Percentiles rank a stretch among this genome's conserved stretches.
These are phyloP conservation scores for Agaricus bisporus DNA, from an alignment of 768 basidiomycete species.

Conservation along the genomic window DNA sequence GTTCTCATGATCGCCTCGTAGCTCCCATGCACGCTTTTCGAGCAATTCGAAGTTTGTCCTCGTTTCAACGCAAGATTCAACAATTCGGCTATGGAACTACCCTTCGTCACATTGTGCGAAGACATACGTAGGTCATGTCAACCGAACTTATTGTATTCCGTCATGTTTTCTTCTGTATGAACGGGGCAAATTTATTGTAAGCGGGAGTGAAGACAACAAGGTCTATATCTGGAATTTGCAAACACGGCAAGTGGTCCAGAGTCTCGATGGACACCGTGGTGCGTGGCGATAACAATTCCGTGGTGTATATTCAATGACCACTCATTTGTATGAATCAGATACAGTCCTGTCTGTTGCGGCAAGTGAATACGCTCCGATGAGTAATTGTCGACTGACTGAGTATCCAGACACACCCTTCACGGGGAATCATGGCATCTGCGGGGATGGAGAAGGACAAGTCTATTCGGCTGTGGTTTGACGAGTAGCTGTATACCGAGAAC, in stretches of 20 bases:
- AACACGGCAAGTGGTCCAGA: slow-evolving; percentile 67
- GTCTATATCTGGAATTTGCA: slow-evolving; percentile 90
- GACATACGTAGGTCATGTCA: slow-evolving; percentile 83
- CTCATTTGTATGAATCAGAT: slow-evolving; percentile 24
- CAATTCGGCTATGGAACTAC: slow-evolving; percentile 91
- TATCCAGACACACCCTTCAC: slow-evolving; percentile 68
- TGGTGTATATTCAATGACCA: not conserved
- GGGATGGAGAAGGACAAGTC: slow-evolving; percentile 84
- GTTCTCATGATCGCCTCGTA: slow-evolving; percentile 21
- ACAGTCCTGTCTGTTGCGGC: slow-evolving; percentile 79
- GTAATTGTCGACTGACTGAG: slow-evolving; percentile 4
- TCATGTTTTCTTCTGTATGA: slow-evolving; percentile 52
- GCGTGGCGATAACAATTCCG: slow-evolving; percentile 7
- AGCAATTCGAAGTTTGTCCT: slow-evolving; percentile 89
- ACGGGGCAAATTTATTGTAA: slow-evolving; percentile 65
- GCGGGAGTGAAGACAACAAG: slow-evolving; percentile 88
- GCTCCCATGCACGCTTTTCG: slow-evolving; percentile 86
- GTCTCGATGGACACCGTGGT: slow-evolving; percentile 81
- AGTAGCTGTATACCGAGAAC: not conserved
- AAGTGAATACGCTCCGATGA: slow-evolving; percentile 17
- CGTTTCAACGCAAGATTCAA: slow-evolving; percentile 90
- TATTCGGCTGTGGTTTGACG: slow-evolving; percentile 76
- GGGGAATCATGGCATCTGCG: slow-evolving; percentile 78
- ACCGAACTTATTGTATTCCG: slow-evolving; percentile 78
- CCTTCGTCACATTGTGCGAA: slow-evolving; percentile 88